Conservation (phyloP, 2,329 filamentous ascomycete genomes). For the Iodosphaeria phyllophila region DNA sequence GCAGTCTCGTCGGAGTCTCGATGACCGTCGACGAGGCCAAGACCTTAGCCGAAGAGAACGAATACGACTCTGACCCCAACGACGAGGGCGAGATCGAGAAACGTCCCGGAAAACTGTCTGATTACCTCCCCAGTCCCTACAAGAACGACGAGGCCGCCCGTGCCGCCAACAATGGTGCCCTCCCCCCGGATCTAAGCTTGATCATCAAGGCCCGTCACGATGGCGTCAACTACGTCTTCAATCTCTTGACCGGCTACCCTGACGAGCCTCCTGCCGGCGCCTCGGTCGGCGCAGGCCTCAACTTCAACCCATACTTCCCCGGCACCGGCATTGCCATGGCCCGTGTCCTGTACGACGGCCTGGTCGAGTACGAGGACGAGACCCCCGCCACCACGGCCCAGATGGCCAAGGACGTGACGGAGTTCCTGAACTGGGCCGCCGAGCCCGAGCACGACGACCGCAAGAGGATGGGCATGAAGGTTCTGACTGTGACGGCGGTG, state of each 20-base stretch:
- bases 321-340: constrained; percentile 98
- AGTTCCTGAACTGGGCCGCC: constrained; percentile 98
- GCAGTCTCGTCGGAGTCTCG: constrained; percentile 71
- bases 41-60: constrained; percentile 89
- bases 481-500: constrained; percentile 59
- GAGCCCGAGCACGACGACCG: constrained; percentile 99
- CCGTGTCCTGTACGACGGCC: constrained; percentile 89
- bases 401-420: constrained; percentile 98
- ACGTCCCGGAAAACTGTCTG: constrained; percentile 93
- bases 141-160: constrained; percentile 98
- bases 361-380: constrained; percentile 95
- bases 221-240: constrained; percentile 98
- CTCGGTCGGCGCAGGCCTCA: constrained; percentile 69
- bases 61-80: constrained; percentile 97
- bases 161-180: constrained; percentile 93
- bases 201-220: constrained; percentile 97
- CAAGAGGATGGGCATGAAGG: constrained; percentile 99
- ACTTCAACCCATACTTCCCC: constrained; percentile 99
- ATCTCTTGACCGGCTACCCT: constrained; percentile 87
- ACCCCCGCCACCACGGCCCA: constrained; percentile 90
- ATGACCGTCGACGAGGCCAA: constrained; percentile 98
- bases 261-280: constrained; percentile 89
- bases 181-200: constrained; percentile 91
- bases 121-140: constrained; percentile 90
- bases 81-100: constrained; percentile 97